Conservation (phyloP, 2,329 filamentous ascomycete genomes). For the Clonostachys byssicola region DNA sequence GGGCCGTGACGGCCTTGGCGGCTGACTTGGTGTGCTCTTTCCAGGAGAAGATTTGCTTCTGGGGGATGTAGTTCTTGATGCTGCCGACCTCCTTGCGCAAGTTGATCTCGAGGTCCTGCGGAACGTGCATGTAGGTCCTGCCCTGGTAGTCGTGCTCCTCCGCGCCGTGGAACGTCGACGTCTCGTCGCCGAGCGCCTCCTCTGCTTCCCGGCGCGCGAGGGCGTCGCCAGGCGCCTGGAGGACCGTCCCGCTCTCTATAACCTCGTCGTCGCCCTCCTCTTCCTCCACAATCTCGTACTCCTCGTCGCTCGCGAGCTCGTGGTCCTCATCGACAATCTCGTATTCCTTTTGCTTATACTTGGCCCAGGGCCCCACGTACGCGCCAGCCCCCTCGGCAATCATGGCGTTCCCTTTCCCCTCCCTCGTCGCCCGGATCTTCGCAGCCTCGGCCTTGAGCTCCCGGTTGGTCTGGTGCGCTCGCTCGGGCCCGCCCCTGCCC, state of each 20-base stretch:
- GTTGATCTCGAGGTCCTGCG: slow-evolving; percentile 84
- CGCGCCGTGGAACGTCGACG: slow-evolving; percentile 79
- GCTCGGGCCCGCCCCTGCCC: slow-evolving; percentile 53
- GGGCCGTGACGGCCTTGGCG: slow-evolving; percentile 76
- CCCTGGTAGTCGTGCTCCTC: slow-evolving; percentile 90
- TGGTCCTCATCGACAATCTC: slow-evolving; percentile 72
- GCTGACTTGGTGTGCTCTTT: slow-evolving; percentile 80
- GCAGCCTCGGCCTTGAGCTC: slow-evolving; percentile 69
- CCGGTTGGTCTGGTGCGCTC: slow-evolving; percentile 48
- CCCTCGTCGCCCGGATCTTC: slow-evolving; percentile 66
- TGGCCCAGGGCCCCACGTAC: slow-evolving; percentile 94
- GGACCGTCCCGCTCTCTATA: slow-evolving; percentile 58
- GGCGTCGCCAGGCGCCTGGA: slow-evolving; percentile 51
- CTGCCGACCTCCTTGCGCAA: slow-evolving; percentile 77
- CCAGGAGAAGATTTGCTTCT: slow-evolving; percentile 90
- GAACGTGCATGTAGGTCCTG: slow-evolving; percentile 95
- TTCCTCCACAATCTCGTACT: slow-evolving; percentile 74
- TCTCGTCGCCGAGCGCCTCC: slow-evolving; percentile 66
- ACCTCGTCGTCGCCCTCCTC: slow-evolving; percentile 60
- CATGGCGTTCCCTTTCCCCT: slow-evolving; percentile 79
- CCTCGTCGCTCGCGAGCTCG: slow-evolving; percentile 73
- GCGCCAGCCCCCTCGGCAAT: slow-evolving; percentile 82
- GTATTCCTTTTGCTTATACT: slow-evolving; percentile 69
- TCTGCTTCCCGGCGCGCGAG: slow-evolving; percentile 52
- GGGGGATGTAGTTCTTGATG: slow-evolving; percentile 86